These are phyloP conservation scores for Nitzschia putrida DNA, from an alignment of 108 stramenopile species.

Conservation along the genomic window DNA sequence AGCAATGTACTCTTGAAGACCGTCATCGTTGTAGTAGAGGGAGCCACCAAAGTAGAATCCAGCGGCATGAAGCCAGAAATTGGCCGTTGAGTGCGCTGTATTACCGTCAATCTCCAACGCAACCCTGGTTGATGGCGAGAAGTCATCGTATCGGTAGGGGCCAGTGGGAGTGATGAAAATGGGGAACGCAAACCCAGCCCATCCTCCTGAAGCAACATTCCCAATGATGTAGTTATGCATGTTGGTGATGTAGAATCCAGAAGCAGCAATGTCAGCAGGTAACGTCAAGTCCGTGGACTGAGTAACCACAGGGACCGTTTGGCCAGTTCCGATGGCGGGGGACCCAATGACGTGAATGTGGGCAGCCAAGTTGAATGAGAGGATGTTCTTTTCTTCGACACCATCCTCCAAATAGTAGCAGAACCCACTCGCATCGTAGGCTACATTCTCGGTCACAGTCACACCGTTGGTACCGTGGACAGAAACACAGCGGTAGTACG, in stretches of 20 bases:
- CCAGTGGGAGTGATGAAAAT: conserved; percentile 27
- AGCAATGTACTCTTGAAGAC: conserved; percentile 34
- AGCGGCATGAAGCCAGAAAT: conserved; percentile 45
- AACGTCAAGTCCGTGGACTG: conserved; percentile 36
- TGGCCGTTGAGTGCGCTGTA: conserved; percentile 43
- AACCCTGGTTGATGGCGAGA: conserved; percentile 15
- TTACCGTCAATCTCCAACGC: conserved; percentile 39
- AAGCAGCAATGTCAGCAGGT: conserved; percentile 48
- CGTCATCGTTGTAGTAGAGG: conserved; percentile 39
- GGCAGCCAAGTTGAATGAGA: conserved; percentile 52
- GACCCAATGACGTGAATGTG: conserved; percentile 49
- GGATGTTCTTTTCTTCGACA: conserved; percentile 47
- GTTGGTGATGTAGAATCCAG: conserved; percentile 52
- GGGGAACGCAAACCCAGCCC: conserved; percentile 53
- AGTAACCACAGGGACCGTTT: conserved; percentile 2
- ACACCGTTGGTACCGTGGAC: not conserved
- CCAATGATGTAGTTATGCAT: conserved; percentile 49
- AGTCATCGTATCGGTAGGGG: conserved; percentile 12
- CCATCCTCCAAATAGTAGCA: conserved; percentile 62
- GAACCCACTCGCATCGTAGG: conserved; percentile 52
- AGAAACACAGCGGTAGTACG: conserved; percentile 50
- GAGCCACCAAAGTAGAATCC: conserved; percentile 52
- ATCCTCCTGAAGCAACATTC: conserved; percentile 48
- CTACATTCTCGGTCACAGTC: conserved; percentile 42
- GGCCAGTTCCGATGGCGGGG: not conserved